Evolutionary conservation across 1,139 yeast species (phyloP).

Genomic region (Saccharomyces hybrid): DNA sequence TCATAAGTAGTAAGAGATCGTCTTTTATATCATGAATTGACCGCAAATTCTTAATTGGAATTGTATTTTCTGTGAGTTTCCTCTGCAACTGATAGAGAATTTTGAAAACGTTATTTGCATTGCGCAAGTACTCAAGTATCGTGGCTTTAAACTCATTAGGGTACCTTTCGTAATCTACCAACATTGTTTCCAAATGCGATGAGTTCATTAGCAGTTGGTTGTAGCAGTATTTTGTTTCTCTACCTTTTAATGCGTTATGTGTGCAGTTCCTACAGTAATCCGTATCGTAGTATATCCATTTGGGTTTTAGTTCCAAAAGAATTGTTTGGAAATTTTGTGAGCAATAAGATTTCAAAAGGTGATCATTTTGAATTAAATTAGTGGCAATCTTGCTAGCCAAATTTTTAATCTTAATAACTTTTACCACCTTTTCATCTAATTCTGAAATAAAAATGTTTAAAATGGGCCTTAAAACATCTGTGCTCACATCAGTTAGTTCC

Average conservation of each 20-base stretch:
- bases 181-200: slow-evolving; percentile 8
- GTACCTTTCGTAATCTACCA: slow-evolving; percentile 3
- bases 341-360: slow-evolving; percentile 20
- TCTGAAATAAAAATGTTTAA: slow-evolving; percentile 4
- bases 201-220: slow-evolving; percentile 11
- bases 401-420: slow-evolving; percentile 17
- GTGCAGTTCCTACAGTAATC: slow-evolving; percentile 29
- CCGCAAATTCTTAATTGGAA: neutral
- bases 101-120: slow-evolving; percentile 15
- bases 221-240: slow-evolving; percentile 23
- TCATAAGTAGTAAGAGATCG: slow-evolving; percentile 20
- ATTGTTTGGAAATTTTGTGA: slow-evolving; percentile 3
- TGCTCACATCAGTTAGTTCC: slow-evolving; percentile 11
- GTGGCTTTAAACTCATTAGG: slow-evolving; percentile 13
- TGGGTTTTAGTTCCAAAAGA: slow-evolving; percentile 30
- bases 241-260: slow-evolving; percentile 19
- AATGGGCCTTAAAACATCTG: slow-evolving; percentile 4
- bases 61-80: slow-evolving; percentile 5
- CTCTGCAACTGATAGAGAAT: slow-evolving; percentile 16
- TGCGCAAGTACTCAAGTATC: slow-evolving; percentile 14
- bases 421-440: slow-evolving; percentile 11
- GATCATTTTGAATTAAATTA: slow-evolving; percentile 17
- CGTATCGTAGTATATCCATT: slow-evolving; percentile 23
- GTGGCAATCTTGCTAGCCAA: slow-evolving; percentile 8
- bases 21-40: slow-evolving; percentile 10